Conservation (phyloP, 257 asterid genomes). For the Solanum neorickii region DNA sequence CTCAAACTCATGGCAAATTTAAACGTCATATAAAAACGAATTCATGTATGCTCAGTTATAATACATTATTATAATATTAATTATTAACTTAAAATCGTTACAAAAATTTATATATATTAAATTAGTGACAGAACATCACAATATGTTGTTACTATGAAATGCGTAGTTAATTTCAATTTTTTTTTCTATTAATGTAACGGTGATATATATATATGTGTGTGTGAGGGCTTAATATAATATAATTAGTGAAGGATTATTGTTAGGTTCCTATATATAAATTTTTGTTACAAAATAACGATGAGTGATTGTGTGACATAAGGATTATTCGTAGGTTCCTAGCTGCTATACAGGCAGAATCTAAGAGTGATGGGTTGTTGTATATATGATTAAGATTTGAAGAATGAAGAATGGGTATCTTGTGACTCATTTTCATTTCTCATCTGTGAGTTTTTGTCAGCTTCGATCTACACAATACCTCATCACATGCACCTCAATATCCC, state of each 20-base stretch:
- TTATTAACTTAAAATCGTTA: not conserved
- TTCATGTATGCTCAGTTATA: too few species aligned
- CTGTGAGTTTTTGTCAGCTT: not conserved
- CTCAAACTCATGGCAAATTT: not conserved
- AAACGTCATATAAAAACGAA: not conserved
- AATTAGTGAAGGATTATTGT: not conserved
- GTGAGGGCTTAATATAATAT: not conserved
- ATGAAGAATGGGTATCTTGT: not conserved
- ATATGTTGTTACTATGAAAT: not conserved
- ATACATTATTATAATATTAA: too few species aligned
- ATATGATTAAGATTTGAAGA: not conserved
- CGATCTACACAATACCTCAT: not conserved
- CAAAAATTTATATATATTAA: too few species aligned
- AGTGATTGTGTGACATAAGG: not conserved
- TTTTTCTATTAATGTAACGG: too few species aligned
- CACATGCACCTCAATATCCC: not conserved
- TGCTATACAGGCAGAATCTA: not conserved
- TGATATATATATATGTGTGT: not conserved
- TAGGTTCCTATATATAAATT: not conserved
- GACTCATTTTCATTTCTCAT: not conserved
- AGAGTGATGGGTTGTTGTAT: not conserved
- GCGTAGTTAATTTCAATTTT: too few species aligned
- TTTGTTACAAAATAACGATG: too few species aligned
- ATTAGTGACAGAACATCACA: not conserved
- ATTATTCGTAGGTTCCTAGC: not conserved